phyloP scores from a whole-genome alignment of 768 basidiomycete species.

The Tulasnella calospora region DNA sequence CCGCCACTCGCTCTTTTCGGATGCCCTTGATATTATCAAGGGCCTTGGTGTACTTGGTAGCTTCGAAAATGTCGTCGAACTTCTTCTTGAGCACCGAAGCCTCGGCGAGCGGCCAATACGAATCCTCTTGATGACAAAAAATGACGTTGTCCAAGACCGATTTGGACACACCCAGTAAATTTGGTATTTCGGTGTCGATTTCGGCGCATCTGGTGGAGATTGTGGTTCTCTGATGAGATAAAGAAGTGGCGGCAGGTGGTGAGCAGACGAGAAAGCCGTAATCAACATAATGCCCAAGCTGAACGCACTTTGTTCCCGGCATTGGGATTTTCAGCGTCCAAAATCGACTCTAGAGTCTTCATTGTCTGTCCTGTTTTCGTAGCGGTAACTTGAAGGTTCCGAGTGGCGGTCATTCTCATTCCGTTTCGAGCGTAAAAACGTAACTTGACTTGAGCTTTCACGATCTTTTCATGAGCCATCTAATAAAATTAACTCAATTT shows the following conservation, averaged over 20 bases:
- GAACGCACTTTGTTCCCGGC: slow-evolving; percentile 67
- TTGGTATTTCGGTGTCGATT: slow-evolving; percentile 91
- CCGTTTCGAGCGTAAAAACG: slow-evolving; percentile 87
- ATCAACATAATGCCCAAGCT: not conserved
- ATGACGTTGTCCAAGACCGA: slow-evolving; percentile 99
- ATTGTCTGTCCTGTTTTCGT: slow-evolving; percentile 93
- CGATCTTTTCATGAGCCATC: slow-evolving; percentile 98
- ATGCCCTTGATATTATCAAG: slow-evolving; percentile 85
- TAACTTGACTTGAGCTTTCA: slow-evolving; percentile 96
- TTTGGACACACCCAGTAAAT: slow-evolving; percentile 90
- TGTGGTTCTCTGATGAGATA: slow-evolving; percentile 57
- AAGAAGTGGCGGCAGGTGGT: not conserved
- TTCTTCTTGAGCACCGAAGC: slow-evolving; percentile 93
- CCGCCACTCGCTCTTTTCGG: slow-evolving; percentile 83
- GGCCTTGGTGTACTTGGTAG: slow-evolving; percentile 93
- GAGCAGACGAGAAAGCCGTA: not conserved
- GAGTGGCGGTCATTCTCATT: slow-evolving; percentile 81
- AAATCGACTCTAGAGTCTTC: slow-evolving; percentile 94
- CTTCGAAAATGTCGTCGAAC: slow-evolving; percentile 99
- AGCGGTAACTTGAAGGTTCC: slow-evolving; percentile 85
- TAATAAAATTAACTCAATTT: slow-evolving; percentile 17
- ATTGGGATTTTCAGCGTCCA: slow-evolving; percentile 65
- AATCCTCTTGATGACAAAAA: slow-evolving; percentile 99
- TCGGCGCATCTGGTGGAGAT: slow-evolving; percentile 98
- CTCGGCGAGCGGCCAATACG: slow-evolving; percentile 95